Evolutionary conservation across 805 yeast genomes (phyloP).

Genomic region (Wickerhamiella australiensis): DNA sequence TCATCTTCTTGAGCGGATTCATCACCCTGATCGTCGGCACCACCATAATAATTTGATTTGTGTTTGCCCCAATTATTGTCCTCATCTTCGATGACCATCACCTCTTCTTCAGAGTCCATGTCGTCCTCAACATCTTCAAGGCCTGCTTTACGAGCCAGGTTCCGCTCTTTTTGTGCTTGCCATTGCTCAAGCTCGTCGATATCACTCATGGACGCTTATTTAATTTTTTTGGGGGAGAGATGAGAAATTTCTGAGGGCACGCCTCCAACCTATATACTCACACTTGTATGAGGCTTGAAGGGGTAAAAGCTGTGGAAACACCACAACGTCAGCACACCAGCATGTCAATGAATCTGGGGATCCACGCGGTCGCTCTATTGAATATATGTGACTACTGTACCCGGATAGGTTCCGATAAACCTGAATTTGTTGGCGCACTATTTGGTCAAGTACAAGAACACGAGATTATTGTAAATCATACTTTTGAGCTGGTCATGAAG

Average conservation of each 20-base stretch:
- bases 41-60: conserved; percentile 34
- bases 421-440: conserved; percentile 27
- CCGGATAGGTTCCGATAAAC: conserved; percentile 17
- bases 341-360: conserved; percentile 4
- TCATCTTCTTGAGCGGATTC: conserved; percentile 66
- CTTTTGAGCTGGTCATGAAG: conserved; percentile 24
- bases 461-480: conserved; percentile 25
- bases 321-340: background rate
- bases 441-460: conserved; percentile 26
- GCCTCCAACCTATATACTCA: background rate
- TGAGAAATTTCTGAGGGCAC: background rate
- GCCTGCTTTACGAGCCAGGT: conserved; percentile 18
- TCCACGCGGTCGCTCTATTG: conserved; percentile 29
- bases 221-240: conserved; percentile 2
- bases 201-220: conserved; percentile 16
- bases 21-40: conserved; percentile 44
- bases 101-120: conserved; percentile 45
- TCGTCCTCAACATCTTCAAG: conserved; percentile 19
- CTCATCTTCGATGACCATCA: conserved; percentile 35
- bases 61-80: conserved; percentile 35
- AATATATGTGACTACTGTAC: conserved; percentile 29
- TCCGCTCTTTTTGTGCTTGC: conserved; percentile 13
- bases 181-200: conserved; percentile 17
- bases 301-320: no score
- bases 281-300: background rate